Evolutionary conservation across 495 filamentous ascomycete species (phyloP).

Genomic region (Echria macrotheca): DNA sequence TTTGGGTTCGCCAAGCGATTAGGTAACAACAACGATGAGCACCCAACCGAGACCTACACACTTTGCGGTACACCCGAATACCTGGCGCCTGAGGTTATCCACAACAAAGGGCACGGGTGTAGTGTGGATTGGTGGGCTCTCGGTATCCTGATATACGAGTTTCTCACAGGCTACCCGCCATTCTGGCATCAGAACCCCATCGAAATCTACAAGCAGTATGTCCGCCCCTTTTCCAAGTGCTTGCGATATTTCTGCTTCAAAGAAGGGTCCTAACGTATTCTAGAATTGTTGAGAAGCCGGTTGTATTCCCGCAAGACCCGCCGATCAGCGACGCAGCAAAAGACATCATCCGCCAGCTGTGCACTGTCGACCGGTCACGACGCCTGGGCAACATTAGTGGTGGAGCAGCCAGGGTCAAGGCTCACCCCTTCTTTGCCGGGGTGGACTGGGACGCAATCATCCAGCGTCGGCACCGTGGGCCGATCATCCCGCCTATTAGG

Average conservation of each 20-base stretch:
- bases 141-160: constrained; percentile 93
- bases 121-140: constrained; percentile 99
- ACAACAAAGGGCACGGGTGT: constrained; percentile 88
- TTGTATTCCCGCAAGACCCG: constrained; percentile 59
- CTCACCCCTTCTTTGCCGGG: constrained; percentile 77
- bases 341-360: constrained; percentile 78
- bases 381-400: constrained; percentile 83
- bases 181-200: constrained; percentile 97
- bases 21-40: constrained; percentile 40
- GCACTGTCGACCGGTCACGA: constrained; percentile 81
- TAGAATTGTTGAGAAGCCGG: constrained; percentile 69
- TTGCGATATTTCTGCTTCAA: too few relatives aligned
- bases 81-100: constrained; percentile 92
- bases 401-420: constrained; percentile 74
- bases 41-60: constrained; percentile 82
- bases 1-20: constrained; percentile 94
- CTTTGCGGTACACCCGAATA: constrained; percentile 97
- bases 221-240: neutral
- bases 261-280: too few relatives aligned
- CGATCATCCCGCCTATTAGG: constrained; percentile 78
- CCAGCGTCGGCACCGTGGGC: constrained; percentile 62
- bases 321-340: constrained; percentile 68
- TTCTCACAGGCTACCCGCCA: constrained; percentile 89
- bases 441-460: constrained; percentile 86
- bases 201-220: constrained; percentile 87